A percentile compares a stretch with the other conserved stretches of the same genome.
phyloP scores from a whole-genome alignment of 257 asterid species.

The Ehretia macrophylla region DNA sequence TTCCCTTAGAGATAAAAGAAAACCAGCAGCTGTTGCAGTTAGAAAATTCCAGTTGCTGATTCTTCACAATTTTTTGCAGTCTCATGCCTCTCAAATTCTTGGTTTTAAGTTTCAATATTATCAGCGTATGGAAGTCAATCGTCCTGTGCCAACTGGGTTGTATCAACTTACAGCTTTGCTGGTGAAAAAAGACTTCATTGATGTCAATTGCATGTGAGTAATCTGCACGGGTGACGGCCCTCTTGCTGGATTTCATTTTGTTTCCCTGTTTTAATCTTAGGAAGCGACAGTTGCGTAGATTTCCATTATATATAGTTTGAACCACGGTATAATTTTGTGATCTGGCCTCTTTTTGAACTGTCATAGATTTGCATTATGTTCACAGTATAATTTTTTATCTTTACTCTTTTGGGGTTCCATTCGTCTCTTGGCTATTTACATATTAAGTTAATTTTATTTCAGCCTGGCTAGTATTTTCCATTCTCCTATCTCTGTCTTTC shows the following conservation, averaged over 20 bases:
- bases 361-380: too few species aligned
- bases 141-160: constrained; percentile 70
- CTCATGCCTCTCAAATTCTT: constrained; percentile 94
- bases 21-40: neutral
- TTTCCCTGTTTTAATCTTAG: too few species aligned
- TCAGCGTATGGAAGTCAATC: constrained; percentile 69
- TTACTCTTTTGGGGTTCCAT: too few species aligned
- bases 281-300: too few species aligned
- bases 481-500: too few species aligned
- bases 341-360: too few species aligned
- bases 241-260: constrained; percentile 1
- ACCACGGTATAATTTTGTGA: too few species aligned
- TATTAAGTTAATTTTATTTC: too few species aligned
- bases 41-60: constrained; percentile 8
- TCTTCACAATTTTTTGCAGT: constrained; percentile 46
- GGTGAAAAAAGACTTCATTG: constrained; percentile 86
- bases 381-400: too few species aligned
- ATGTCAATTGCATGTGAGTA: constrained; percentile 86
- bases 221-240: constrained; percentile 5
- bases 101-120: constrained; percentile 96
- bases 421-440: too few species aligned
- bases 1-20: neutral
- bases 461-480: too few species aligned
- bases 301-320: too few species aligned
- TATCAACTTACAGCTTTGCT: constrained; percentile 87